Evolutionary conservation across 169 alveolate genomes (phyloP).

Genomic region (Sarcocystis neurona): DNA sequence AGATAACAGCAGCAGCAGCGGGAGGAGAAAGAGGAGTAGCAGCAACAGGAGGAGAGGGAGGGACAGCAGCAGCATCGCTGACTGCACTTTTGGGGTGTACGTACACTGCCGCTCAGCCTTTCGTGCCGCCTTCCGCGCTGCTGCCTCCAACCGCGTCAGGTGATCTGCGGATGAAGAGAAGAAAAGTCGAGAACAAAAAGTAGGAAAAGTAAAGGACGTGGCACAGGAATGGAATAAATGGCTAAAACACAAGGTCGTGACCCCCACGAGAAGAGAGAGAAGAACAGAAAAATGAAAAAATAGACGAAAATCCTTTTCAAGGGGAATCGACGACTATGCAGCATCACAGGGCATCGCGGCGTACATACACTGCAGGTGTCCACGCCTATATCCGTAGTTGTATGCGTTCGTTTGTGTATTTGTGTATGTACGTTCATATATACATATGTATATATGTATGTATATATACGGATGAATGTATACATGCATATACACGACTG

Average conservation of each 20-base stretch:
- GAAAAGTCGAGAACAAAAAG: background rate
- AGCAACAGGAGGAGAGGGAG: background rate
- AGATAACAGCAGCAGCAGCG: background rate
- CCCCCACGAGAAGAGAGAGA: background rate
- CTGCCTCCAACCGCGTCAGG: conserved; percentile 50
- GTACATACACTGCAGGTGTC: no score
- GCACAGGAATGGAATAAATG: background rate
- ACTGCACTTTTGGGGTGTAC: background rate
- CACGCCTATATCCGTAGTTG: no score
- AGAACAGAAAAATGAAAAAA: background rate
- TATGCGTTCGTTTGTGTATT: no score
- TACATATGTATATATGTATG: no score
- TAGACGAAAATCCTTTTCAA: background rate
- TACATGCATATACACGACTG: no score
- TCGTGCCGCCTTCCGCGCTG: conserved; percentile 56
- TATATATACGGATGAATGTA: no score
- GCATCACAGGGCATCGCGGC: no score
- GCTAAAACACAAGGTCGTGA: no score
- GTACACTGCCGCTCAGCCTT: conserved; percentile 52
- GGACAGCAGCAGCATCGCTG: background rate
- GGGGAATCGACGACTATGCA: background rate
- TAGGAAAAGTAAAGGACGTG: background rate
- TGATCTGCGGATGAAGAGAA: conserved; percentile 49
- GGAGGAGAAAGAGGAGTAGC: background rate
- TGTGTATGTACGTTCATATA: no score